Evolutionary conservation across 1,284 basidiomycete species (phyloP), one percentile per base, ranked within the genome.

Genomic region (Rhodotorula sp.): DNA sequence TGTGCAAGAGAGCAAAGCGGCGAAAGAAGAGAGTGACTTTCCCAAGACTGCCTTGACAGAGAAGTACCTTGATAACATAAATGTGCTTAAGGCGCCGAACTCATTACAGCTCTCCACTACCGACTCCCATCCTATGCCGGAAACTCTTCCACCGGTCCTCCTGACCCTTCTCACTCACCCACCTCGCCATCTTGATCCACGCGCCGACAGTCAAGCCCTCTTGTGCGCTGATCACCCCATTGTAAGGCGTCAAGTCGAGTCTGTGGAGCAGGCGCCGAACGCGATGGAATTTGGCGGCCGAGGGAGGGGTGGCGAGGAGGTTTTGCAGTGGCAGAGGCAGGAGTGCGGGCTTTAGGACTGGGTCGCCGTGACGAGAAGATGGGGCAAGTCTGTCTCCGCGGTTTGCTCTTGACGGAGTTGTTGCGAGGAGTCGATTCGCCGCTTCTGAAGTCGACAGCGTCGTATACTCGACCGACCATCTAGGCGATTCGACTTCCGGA

Each of bases 391-490:
- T 14, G 45, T 14, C 4, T 2, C 7, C 45, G 26, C 20, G 18
- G 1, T 29, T 6, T 1, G 44, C 0, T 17, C 3, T 18, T 2
- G 42, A 55, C 18, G 26, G 33, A 6, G 6, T 45, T 4, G 42
- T 4, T 15, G 51, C 20, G 20, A 56, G n/a, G 22, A 64, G 33
- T 29, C 67, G 48, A 18, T 33, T 20, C 8, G 60, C 45, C 26
- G 54, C 56, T 49, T 62, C 44, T 12, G 79, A 76, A 24, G 82
- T 77, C 58, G 80, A 79, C 79, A 87, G 89, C 60, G 91, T 93
- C 80, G 89, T 78, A 80, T 93, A 93, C 80, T 93, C 91, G 72
- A 94, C 82, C 81, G 87, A 84, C 83, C 86, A 92, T 76, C 83
- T 81, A 6, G 90, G 90, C 66, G 82, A 51, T 24, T n/a, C 45